phyloP scores from a whole-genome alignment of 179 eudicot genomes.

The Vitellaria paradoxa region DNA sequence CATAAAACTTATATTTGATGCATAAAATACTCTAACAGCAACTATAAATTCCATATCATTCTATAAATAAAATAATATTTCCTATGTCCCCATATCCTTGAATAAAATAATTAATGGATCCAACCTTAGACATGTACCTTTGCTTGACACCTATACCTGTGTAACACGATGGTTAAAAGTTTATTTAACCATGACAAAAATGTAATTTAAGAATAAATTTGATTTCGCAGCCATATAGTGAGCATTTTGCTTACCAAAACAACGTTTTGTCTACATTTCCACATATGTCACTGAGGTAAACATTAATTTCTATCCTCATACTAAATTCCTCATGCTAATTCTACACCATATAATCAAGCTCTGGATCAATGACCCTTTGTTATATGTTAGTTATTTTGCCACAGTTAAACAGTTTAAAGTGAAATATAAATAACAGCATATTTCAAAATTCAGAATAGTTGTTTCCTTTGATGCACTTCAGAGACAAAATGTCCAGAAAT shows the following conservation, averaged over 20 bases:
- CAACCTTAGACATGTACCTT: too few species aligned
- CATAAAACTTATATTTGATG: too few species aligned
- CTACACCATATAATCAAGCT: neutral
- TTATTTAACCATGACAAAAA: neutral
- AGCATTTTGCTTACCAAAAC: neutral
- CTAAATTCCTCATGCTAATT: neutral
- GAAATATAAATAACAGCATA: neutral
- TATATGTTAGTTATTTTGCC: neutral
- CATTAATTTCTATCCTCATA: neutral
- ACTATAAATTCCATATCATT: too few species aligned
- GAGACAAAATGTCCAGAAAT: neutral
- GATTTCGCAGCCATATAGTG: neutral
- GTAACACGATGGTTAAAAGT: too few species aligned
- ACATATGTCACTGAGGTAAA: too few species aligned
- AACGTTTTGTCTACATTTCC: neutral
- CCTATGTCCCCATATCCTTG: too few species aligned
- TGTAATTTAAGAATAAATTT: neutral
- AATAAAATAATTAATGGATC: too few species aligned
- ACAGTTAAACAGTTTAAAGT: neutral
- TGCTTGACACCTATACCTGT: too few species aligned
- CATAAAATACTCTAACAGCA: too few species aligned
- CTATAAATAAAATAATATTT: too few species aligned
- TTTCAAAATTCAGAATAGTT: neutral
- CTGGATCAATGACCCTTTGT: neutral
- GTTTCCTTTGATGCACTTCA: neutral